Evolutionary conservation across 495 filamentous ascomycete genomes (phyloP), one percentile per base, ranked within the genome.

Genomic region (Penicillium riverlandense): DNA sequence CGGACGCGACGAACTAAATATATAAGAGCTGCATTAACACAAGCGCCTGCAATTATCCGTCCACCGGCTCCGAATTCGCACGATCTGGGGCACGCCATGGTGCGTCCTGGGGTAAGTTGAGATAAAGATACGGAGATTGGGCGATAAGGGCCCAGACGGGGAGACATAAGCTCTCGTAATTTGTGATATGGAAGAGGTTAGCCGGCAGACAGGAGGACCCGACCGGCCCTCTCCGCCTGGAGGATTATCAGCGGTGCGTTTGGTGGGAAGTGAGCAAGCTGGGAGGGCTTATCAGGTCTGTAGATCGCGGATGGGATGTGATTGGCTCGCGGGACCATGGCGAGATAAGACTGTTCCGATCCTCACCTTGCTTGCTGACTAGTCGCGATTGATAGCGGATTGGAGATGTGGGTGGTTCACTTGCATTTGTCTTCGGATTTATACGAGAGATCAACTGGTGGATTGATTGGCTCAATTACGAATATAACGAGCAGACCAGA

Each of bases 81-180:
- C 10, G n/a, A 34, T 34, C 32, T 7, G 22, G 22, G 22, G 4
- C 22, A 22, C 22, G 22, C 0, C 34, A 44, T 37, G 35, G 12
- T 6, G 14, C 29, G 33, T 11, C 29, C 2, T 45, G 43, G 33
- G 27, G 7, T 40, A n/a, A 40, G 44, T 38, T 46, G 34, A 46
- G 44, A 47, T 47, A 47, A 33, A 32, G 31, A 37, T 30, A 7
- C 43, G 30, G 32, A 13, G 22, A 22, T 22, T 22, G 22, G 22
- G 22, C 22, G 22, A 22, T 22, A 22, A 22, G 22, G 22, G 22
- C 0, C 32, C 32, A 34, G 32, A 6, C 32, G 7, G n/a, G 3
- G 22, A 4, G 6, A 0, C 22, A 34, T 34, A 34, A 11, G 39
- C 29, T 46, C 37, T 46, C 44, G 37, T 46, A 46, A 46, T 46